Evolutionary conservation across 805 yeast species (phyloP).

Genomic region (Saccharomycopsis schoenii): DNA sequence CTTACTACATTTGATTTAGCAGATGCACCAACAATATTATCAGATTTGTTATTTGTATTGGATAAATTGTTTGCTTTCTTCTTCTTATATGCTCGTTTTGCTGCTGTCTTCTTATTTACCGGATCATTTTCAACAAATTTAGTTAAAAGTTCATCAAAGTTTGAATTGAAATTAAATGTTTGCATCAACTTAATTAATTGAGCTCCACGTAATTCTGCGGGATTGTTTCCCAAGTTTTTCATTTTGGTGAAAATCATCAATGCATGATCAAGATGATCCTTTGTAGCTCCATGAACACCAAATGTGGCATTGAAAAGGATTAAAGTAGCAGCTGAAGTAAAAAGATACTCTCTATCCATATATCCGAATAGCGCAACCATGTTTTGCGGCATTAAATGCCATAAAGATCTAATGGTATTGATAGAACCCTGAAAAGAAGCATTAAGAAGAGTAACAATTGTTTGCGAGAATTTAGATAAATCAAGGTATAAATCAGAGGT

Average conservation of each 20-base stretch:
- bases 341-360: conserved; percentile 77
- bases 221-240: conserved; percentile 71
- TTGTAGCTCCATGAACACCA: conserved; percentile 72
- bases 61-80: not conserved
- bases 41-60: not conserved
- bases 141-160: conserved; percentile 44
- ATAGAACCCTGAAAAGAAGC: conserved; percentile 76
- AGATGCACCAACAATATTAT: not conserved
- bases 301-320: conserved; percentile 69
- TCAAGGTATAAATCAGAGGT: conserved; percentile 46
- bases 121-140: conserved; percentile 42
- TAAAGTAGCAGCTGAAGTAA: conserved; percentile 66
- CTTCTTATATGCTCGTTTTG: not conserved
- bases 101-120: not conserved
- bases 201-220: conserved; percentile 66
- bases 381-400: conserved; percentile 67
- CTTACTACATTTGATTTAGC: not conserved
- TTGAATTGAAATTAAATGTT: conserved; percentile 58
- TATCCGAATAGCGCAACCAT: conserved; percentile 83
- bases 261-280: conserved; percentile 64
- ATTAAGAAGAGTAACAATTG: conserved; percentile 58
- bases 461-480: conserved; percentile 55
- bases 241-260: conserved; percentile 58
- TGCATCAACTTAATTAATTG: conserved; percentile 57
- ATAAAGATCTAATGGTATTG: conserved; percentile 59